Base-by-base conservation (phyloP, 2,329 filamentous ascomycete genomes). In the Pseudofabraea citricarpa region DNA sequence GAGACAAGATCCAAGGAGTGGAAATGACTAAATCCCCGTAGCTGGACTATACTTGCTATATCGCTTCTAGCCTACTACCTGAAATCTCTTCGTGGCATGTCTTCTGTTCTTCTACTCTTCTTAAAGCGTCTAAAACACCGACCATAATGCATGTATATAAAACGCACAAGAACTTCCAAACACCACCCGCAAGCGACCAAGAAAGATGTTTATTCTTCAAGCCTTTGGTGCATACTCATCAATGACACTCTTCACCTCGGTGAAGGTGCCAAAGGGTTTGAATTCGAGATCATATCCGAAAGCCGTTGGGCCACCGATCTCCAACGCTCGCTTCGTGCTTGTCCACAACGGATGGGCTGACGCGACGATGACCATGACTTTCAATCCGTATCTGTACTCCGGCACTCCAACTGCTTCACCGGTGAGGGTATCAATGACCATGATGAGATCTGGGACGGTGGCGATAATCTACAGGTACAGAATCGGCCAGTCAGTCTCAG, bases 201-300 rank as follows among this genome's bases (percentile, higher is more conserved):
- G n/a, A n/a, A n/a, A n/a, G n/a, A n/a, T n/a, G n/a, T n/a, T n/a
- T n/a, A n/a, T n/a, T n/a, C n/a, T 12, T 31, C 27, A 7, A 31
- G 16, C 27, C 13, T n/a, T 10, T 10, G 5, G 9, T 10, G 27
- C 27, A 49, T 65, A 75, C 48, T 76, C 72, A 21, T 68, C 64
- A 36, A 78, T 71, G 2, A 78, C 73, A 52, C 73, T 77, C n/a
- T 62, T 63, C 1, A 73, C 73, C 56, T 74, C 67, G 1, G 69
- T 67, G 54, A 74, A 77, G 46, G 61, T 64, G 1, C 73, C 74
- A 23, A 77, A 44, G 1, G 74, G 65, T 47, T 63, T 67, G 46
- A 40, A 40, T 4, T 40, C 36, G 7, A 40, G 22, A 22, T 40
- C 36, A 22, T 40, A 40, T n/a, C 36, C 36, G 27, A 40, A 40